Conservation (phyloP, 306 rosid species). For the Fragaria nilgerrensis region DNA sequence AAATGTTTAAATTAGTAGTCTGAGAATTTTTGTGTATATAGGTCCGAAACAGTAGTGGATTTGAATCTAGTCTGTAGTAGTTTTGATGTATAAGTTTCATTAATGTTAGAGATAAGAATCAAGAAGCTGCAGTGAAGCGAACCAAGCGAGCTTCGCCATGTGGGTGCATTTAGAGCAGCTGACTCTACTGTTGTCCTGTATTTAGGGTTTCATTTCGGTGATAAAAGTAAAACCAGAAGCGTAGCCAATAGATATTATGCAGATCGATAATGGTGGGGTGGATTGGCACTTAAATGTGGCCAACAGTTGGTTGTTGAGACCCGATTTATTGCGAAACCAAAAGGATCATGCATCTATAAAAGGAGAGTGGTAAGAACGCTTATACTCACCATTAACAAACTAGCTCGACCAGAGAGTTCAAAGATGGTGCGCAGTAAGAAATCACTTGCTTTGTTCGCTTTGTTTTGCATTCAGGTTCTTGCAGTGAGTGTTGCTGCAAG, state of each 20-base stretch:
- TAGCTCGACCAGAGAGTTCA: background rate
- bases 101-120: background rate
- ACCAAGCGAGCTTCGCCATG: background rate
- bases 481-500: conserved; percentile 60
- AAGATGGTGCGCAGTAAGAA: conserved; percentile 31
- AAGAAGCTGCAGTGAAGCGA: background rate
- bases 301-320: conserved; percentile 58
- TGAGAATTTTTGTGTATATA: background rate
- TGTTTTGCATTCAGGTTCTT: conserved; percentile 50
- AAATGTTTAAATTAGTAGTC: background rate
- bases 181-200: background rate
- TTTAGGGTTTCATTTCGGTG: conserved; percentile 8
- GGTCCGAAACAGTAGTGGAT: background rate
- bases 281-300: conserved; percentile 35
- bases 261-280: conserved; percentile 26
- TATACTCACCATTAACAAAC: conserved; percentile 19
- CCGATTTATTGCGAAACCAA: conserved; percentile 28
- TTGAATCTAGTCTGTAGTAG: background rate
- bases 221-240: background rate
- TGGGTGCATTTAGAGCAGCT: conserved; percentile 4
- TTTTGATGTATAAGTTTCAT: background rate
- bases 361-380: background rate
- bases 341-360: background rate
- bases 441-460: conserved; percentile 34
- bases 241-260: background rate